Evolutionary conservation across 768 basidiomycete genomes (phyloP), one percentile per base, ranked within the genome.

Genomic region (Macrolepiota dolichaula): DNA sequence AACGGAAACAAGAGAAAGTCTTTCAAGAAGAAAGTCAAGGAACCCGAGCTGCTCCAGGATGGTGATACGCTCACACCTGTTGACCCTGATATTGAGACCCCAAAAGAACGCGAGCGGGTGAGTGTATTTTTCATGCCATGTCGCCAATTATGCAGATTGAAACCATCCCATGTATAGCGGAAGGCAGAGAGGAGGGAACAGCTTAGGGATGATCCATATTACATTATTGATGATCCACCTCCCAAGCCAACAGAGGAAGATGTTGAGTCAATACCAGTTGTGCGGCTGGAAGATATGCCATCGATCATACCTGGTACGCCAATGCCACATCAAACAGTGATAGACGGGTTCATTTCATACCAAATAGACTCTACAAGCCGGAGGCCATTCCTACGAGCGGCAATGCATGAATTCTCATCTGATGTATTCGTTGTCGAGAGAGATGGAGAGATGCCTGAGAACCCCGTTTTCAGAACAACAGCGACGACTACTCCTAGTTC

Each of bases 181-280:
- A 88, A 86, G 65, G 87, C 84, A 27, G 92, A 91, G 65, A 82
- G 92, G 32, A 74, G 87, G 51, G 94, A 88, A 53, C 85, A 88
- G 62, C 78, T 88, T 64, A 84, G 85, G 42, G 91, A 94, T 63
- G 94, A 98, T 69, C 95, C 96, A 3, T 97, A 94, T 74, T 96
- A 97, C 72, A 87, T 97, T 64, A 79, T 87, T 40, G 89, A 92
- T 64, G 83, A 85, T 44, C 74, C 71, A 57, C 76, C 83, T 1
- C 69, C 78, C 64, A 77, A 73, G 19, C 54, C 46, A 57, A 55
- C 61, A 25, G 63, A 73, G 7, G 81, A 85, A 12, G 93, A 97
- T 68, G 65, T 97, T n/a, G 94, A 97, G 66, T 84, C 88, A 9
- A 98, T 98, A 73, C 96, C 96, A 0, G 85, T 99, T 24, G 92